Conservation (phyloP, 23 red algal genomes). For the Chondrus crispus region DNA sequence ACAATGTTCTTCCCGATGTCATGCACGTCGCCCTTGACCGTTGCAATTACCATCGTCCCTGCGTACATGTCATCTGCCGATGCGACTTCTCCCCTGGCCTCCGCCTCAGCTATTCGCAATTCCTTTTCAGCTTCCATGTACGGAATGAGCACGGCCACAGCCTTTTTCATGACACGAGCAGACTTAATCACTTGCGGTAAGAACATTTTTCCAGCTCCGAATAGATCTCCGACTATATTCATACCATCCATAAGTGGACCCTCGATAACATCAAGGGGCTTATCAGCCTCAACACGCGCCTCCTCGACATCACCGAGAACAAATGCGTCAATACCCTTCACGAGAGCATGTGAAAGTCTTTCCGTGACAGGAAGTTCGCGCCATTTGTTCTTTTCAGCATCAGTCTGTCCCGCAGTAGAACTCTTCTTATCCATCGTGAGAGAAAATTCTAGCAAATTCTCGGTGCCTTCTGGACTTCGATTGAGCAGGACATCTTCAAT, state of each 20-base stretch:
- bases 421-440: constrained; percentile 82
- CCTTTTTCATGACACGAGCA: constrained; percentile 88
- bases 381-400: constrained; percentile 81
- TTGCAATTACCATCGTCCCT: constrained; percentile 83
- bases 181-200: constrained; percentile 81
- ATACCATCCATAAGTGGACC: constrained; percentile 85
- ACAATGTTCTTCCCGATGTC: constrained; percentile 94
- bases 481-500: constrained; percentile 84
- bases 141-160: constrained; percentile 77
- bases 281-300: constrained; percentile 35
- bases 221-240: constrained; percentile 78
- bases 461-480: constrained; percentile 46
- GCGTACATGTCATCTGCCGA: constrained; percentile 80
- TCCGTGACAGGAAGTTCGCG: constrained; percentile 46
- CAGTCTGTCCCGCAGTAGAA: constrained; percentile 22
- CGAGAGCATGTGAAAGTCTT: constrained; percentile 63
- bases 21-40: constrained; percentile 84
- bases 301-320: constrained; percentile 66
- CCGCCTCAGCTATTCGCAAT: constrained; percentile 37
- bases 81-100: constrained; percentile 53
- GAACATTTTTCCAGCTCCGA: constrained; percentile 85
- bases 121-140: constrained; percentile 87
- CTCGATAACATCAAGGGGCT: constrained; percentile 78
- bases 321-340: constrained; percentile 78
- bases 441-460: constrained; percentile 61